A percentile compares a stretch with the other conserved stretches of the same genome.
Conservation (phyloP, 2,329 filamentous ascomycete species). For the Calonectria montana region DNA sequence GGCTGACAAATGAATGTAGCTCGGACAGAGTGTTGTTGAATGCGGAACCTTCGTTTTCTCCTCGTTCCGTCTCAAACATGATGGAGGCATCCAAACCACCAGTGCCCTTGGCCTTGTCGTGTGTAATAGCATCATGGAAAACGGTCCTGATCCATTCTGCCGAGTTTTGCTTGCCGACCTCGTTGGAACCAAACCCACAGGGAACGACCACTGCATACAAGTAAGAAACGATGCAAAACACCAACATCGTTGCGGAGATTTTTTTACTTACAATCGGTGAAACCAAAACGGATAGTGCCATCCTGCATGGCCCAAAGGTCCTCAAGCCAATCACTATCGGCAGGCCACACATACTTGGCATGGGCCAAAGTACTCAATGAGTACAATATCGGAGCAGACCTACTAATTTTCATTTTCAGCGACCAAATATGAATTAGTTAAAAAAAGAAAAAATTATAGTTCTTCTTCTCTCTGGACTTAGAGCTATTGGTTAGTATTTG, state of each 20-base stretch:
- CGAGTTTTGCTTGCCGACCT: constrained; percentile 15
- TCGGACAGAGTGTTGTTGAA: constrained; percentile 35
- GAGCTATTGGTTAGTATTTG: background rate
- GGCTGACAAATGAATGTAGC: constrained; percentile 7
- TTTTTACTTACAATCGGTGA: constrained; percentile 4
- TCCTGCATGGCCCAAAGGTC: constrained; percentile 8
- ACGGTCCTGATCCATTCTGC: constrained; percentile 48
- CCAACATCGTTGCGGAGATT: background rate
- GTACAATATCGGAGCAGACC: background rate
- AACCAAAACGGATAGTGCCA: constrained; percentile 9
- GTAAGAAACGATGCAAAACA: background rate
- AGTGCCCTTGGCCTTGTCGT: constrained; percentile 38
- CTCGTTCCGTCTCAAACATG: constrained; percentile 43
- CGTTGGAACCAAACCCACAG: constrained; percentile 14
- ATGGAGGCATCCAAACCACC: constrained; percentile 48
- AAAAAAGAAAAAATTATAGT: background rate
- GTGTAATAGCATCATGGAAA: constrained; percentile 46
- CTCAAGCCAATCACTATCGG: constrained; percentile 1
- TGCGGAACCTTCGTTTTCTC: constrained; percentile 43
- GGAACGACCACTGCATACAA: background rate
- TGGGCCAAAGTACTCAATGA: background rate
- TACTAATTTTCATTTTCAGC: background rate
- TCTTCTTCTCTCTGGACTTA: too few species aligned
- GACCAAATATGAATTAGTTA: too few species aligned
- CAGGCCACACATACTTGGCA: constrained; percentile 15